Conservation (phyloP, 2,329 filamentous ascomycete species). For the Calycina marina region DNA sequence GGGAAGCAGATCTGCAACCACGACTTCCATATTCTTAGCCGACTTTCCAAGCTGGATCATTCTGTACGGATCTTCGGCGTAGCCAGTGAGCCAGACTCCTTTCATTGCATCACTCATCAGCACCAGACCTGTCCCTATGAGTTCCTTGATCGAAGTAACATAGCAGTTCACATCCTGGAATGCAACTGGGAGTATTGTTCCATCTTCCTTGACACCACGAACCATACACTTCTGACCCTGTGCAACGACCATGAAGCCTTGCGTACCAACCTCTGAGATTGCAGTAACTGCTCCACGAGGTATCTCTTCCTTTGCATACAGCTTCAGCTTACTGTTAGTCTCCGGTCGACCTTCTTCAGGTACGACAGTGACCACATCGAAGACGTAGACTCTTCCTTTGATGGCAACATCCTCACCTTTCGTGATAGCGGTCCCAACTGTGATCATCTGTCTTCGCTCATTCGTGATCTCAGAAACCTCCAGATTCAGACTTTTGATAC, state of each 20-base stretch:
- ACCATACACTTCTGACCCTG: conserved; percentile 98
- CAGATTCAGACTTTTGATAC: conserved; percentile 68
- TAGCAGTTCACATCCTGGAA: conserved; percentile 98
- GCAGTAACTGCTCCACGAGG: conserved; percentile 83
- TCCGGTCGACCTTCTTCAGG: conserved; percentile 76
- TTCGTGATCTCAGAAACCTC: conserved; percentile 87
- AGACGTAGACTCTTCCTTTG: conserved; percentile 74
- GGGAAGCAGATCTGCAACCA: conserved; percentile 77
- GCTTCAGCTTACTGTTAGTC: conserved; percentile 71
- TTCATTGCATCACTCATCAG: conserved; percentile 83
- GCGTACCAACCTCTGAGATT: conserved; percentile 68
- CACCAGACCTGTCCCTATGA: conserved; percentile 72
- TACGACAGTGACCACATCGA: conserved; percentile 82
- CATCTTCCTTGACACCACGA: conserved; percentile 86
- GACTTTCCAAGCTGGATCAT: conserved; percentile 90
- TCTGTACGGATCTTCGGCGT: conserved; percentile 91
- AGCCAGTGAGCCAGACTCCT: conserved; percentile 91
- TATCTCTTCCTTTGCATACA: conserved; percentile 80
- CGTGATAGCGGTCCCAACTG: conserved; percentile 73
- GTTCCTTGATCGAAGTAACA: conserved; percentile 69
- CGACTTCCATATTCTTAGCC: conserved; percentile 59
- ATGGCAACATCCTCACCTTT: conserved; percentile 83
- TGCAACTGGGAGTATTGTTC: conserved; percentile 78
- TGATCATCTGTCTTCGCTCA: conserved; percentile 67
- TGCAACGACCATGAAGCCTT: conserved; percentile 76